Conservation (phyloP, 1,284 basidiomycete genomes). For the Sporisorium reilianum region DNA sequence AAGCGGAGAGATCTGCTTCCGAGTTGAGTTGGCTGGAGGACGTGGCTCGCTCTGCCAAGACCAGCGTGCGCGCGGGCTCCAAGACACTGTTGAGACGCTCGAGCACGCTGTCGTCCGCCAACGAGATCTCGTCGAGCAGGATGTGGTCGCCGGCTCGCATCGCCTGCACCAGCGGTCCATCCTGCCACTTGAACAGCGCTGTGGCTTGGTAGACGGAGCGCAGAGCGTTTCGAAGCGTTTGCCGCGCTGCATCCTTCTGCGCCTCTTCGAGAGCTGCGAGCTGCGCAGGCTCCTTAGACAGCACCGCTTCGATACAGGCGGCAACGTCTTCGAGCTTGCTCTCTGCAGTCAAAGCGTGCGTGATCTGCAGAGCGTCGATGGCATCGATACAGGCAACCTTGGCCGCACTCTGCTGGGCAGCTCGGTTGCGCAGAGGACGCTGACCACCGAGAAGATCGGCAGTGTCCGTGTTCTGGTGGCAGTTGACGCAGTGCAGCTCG, state of each 20-base stretch:
- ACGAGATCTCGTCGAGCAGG: slow-evolving; percentile 94
- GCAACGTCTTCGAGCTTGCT: slow-evolving; percentile 44
- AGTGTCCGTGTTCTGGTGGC: slow-evolving; percentile 99
- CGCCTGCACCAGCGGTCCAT: slow-evolving; percentile 91
- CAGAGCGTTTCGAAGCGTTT: slow-evolving; percentile 70
- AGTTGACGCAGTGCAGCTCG: slow-evolving; percentile 83
- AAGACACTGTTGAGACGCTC: slow-evolving; percentile 97
- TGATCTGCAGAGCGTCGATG: slow-evolving; percentile 43
- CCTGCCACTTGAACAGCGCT: slow-evolving; percentile 95
- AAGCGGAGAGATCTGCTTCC: slow-evolving; percentile 42
- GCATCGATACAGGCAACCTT: slow-evolving; percentile 62
- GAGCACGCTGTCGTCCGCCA: slow-evolving; percentile 97
- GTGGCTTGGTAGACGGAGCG: slow-evolving; percentile 72
- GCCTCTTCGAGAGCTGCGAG: slow-evolving; percentile 13
- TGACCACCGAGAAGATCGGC: slow-evolving; percentile 95
- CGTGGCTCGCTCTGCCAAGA: slow-evolving; percentile 92
- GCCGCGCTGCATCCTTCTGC: slow-evolving; percentile 14
- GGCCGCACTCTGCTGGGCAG: slow-evolving; percentile 69
- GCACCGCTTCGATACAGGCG: slow-evolving; percentile 22
- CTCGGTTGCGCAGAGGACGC: slow-evolving; percentile 88
- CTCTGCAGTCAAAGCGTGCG: slow-evolving; percentile 24
- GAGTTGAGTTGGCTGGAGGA: slow-evolving; percentile 70
- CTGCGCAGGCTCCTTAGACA: slow-evolving; percentile 21
- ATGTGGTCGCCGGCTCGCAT: slow-evolving; percentile 90
- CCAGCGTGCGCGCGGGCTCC: slow-evolving; percentile 87